Conservation (phyloP, 2,329 filamentous ascomycete species). For the Fusarium phyllophilum region DNA sequence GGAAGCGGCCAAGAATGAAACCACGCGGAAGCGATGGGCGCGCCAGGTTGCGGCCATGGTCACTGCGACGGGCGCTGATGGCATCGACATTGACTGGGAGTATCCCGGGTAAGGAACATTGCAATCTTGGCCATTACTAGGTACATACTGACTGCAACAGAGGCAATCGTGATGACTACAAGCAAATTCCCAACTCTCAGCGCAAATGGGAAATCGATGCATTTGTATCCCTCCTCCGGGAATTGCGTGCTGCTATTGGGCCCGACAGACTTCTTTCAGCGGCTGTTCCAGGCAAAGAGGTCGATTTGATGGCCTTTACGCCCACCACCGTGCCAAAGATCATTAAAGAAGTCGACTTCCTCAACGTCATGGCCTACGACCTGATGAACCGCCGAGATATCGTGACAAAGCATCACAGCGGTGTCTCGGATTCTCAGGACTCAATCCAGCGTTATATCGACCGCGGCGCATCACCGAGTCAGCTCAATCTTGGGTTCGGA, state of each 20-base stretch:
- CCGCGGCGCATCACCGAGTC: conserved; percentile 60
- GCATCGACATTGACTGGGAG: conserved; percentile 73
- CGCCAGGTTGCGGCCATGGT: conserved; percentile 73
- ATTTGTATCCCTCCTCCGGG: conserved; percentile 69
- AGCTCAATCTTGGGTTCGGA: conserved; percentile 72
- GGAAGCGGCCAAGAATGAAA: conserved; percentile 61
- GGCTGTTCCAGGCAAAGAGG: conserved; percentile 71
- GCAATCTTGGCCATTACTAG: background rate
- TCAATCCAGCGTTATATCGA: conserved; percentile 69
- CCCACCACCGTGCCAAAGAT: conserved; percentile 67
- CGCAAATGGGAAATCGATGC: conserved; percentile 71
- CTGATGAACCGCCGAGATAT: conserved; percentile 75
- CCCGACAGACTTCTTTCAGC: conserved; percentile 69
- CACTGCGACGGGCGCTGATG: conserved; percentile 70
- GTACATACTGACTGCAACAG: conserved; percentile 43
- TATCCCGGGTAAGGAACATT: conserved; percentile 58
- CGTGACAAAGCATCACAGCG: conserved; percentile 71
- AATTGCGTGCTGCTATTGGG: conserved; percentile 68
- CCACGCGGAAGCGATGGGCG: conserved; percentile 67
- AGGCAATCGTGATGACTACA: conserved; percentile 78
- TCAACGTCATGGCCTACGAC: conserved; percentile 78
- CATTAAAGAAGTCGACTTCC: conserved; percentile 68
- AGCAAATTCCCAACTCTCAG: conserved; percentile 66
- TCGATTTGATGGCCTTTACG: conserved; percentile 76
- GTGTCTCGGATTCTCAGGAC: conserved; percentile 64